Conservation (phyloP, 192 early-diverging fungal species). For the Podila epicladia region DNA sequence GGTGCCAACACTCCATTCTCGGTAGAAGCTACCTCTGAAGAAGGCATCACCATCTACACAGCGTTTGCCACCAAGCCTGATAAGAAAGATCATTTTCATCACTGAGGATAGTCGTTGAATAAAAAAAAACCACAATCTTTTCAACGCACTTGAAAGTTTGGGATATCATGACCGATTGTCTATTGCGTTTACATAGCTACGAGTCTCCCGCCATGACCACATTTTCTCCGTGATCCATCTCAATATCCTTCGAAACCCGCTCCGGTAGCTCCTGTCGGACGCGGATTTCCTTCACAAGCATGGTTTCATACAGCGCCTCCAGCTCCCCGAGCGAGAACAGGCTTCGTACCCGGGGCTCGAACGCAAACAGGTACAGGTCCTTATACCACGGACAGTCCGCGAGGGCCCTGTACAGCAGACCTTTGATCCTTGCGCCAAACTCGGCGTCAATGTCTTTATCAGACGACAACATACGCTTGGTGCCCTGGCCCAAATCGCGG, state of each 20-base stretch:
- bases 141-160: too few relatives aligned
- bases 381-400: conserved; percentile 49
- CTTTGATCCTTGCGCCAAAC: conserved; percentile 14
- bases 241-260: background rate
- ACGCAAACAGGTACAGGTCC: conserved; percentile 43
- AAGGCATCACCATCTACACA: conserved; percentile 56
- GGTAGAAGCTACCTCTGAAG: conserved; percentile 48
- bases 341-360: conserved; percentile 25
- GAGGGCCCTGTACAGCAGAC: conserved; percentile 28
- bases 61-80: conserved; percentile 53
- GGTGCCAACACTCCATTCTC: conserved; percentile 64
- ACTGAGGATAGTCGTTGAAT: background rate
- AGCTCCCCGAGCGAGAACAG: conserved; percentile 37
- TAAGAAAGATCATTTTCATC: conserved; percentile 47
- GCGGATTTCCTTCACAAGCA: conserved; percentile 47
- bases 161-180: background rate
- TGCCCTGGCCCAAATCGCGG: background rate
- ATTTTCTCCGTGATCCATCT: background rate
- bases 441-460: conserved; percentile 3
- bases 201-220: background rate
- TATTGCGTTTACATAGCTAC: background rate
- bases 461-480: background rate
- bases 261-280: conserved; percentile 36
- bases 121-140: too few relatives aligned
- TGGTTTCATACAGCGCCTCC: conserved; percentile 41